Evolutionary conservation across 495 filamentous ascomycete species (phyloP).

Genomic region (Diplogelasinospora grovesii): DNA sequence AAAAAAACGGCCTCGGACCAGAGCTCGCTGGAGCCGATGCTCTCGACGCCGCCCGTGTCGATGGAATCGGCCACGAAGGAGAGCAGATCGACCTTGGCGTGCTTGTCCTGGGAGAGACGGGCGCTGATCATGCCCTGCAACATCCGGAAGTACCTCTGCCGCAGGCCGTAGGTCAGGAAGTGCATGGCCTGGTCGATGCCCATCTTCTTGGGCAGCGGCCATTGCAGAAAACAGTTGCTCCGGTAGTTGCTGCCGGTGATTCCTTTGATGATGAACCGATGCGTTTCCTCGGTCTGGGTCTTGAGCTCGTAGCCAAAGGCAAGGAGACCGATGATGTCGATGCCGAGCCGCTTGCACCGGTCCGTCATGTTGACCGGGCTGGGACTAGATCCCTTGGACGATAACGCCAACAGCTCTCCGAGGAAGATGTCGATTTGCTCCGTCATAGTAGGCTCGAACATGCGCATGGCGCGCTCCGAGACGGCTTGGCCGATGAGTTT

Average conservation of each 20-base stretch:
- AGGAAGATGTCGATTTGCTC: slow-evolving; percentile 17
- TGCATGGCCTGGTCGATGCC: slow-evolving; percentile 1
- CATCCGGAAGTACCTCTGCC: slow-evolving; percentile 4
- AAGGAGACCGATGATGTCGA: slow-evolving; percentile 9
- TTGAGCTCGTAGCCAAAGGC: slow-evolving; percentile 8
- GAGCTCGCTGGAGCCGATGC: not conserved
- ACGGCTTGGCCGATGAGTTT: slow-evolving; percentile 13
- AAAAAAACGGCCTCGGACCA: not conserved
- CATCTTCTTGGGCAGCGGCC: slow-evolving; percentile 3
- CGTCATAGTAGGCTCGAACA: slow-evolving; percentile 18
- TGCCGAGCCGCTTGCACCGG: slow-evolving; percentile 6
- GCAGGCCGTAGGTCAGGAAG: not conserved
- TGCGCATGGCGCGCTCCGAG: slow-evolving; percentile 8
- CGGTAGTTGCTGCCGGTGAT: not conserved
- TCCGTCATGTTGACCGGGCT: slow-evolving; percentile 10
- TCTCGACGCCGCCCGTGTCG: slow-evolving; percentile 11
- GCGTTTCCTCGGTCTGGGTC: slow-evolving; percentile 3
- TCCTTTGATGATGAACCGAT: slow-evolving; percentile 7
- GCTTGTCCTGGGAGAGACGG: slow-evolving; percentile 8
- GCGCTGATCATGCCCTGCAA: slow-evolving; percentile 12
- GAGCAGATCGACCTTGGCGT: slow-evolving; percentile 17
- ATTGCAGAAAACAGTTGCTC: slow-evolving; percentile 12
- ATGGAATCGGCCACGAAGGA: slow-evolving; percentile 36
- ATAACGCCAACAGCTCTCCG: slow-evolving; percentile 14
- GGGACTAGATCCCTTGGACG: too few relatives aligned